Evolutionary conservation across 306 rosid genomes (phyloP), one percentile per base, ranked within the genome.

Genomic region (Cucurbita moschata): DNA sequence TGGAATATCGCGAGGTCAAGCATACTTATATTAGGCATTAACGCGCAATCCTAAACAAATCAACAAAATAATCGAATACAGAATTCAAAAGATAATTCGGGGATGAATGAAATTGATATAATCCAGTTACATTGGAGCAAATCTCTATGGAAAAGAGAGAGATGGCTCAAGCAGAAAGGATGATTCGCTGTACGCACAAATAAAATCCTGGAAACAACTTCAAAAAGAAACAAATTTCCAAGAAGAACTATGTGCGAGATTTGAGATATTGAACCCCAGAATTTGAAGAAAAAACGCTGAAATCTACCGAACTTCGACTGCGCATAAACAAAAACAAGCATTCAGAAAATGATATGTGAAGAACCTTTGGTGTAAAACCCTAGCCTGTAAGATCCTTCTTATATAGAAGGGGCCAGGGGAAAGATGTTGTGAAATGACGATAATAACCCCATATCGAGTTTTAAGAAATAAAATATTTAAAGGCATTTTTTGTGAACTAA

Each of bases 121-220:
- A 88, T 77, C 96, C 96, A 83, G 75, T 75, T 78, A 82, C 96
- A 88, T 87, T 92, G 98, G 96, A 92, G 88, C 90, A 57, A 78
- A 84, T 83, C 89, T 79, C 90, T 87, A 81, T 76, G 39, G 69
- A 76, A 46, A 6, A 44, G 6, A 60, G 57, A 12, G 82, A 88
- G 92, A 85, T 73, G 82, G 74, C 92, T 92, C 92, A 92, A 92
- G 96, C 96, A 92, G 92, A 92, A 61, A 77, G 96, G 96, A 78
- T 78, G 8, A 0, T 75, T 87, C 65, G 51, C 38, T 89, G 18
- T 88, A 71, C 76, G 91, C 96, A 90, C 90, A 86, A 4, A 92
- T 87, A 90, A 87, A 90, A 92, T 85, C 96, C 79, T 81, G 82
- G 77, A 83, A 87, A 75, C 78, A 35, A 78, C 43, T 51, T 75